These are phyloP conservation scores for Pichia sp. DNA, from an alignment of 1,139 yeast species.

Conservation along the genomic window DNA sequence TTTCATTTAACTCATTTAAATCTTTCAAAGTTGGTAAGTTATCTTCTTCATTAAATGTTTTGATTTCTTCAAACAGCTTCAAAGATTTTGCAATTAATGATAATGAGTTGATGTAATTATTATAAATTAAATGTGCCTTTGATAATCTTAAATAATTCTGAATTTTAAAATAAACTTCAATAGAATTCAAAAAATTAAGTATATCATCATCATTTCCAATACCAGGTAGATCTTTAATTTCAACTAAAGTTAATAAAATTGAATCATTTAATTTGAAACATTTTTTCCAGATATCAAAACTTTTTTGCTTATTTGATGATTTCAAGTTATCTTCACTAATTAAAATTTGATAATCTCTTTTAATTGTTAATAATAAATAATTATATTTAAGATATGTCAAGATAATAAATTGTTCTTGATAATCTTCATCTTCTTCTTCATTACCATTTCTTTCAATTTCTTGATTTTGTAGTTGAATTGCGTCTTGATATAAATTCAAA, in stretches of 20 bases:
- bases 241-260: constrained; percentile 43
- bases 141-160: constrained; percentile 43
- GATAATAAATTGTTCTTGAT: constrained; percentile 69
- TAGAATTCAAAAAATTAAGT: constrained; percentile 43
- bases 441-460: constrained; percentile 44
- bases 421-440: constrained; percentile 41
- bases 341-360: constrained; percentile 58
- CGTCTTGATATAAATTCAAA: constrained; percentile 51
- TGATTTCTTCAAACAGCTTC: constrained; percentile 31
- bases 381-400: constrained; percentile 70
- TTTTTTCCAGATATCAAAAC: constrained; percentile 39
- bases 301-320: constrained; percentile 16
- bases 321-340: constrained; percentile 17
- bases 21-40: constrained; percentile 34
- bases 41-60: constrained; percentile 16
- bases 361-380: constrained; percentile 56
- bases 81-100: constrained; percentile 35
- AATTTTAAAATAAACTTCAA: constrained; percentile 42
- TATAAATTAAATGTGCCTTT: constrained; percentile 41
- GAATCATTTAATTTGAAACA: constrained; percentile 44
- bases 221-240: constrained; percentile 79
- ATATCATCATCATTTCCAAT: constrained; percentile 79
- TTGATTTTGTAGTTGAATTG: constrained; percentile 43
- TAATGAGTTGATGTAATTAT: constrained; percentile 48
- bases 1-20: constrained; percentile 29